phyloP scores from a whole-genome alignment of 169 alveolate species.

The Theileria orientalis region DNA sequence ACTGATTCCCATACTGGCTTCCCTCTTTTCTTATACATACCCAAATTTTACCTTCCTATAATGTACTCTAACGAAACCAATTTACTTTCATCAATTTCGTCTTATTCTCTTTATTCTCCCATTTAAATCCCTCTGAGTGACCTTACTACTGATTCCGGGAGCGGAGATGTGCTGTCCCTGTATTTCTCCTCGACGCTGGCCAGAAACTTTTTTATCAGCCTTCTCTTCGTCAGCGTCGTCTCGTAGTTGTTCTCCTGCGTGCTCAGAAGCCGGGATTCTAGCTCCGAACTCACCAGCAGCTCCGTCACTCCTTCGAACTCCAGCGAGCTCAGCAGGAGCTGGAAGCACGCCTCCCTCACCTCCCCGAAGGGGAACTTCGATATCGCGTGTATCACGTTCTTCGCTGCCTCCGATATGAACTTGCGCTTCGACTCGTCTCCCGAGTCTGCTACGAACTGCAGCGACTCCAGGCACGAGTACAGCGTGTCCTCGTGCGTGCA shows the following conservation, averaged over 20 bases:
- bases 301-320: background rate
- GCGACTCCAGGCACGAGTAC: constrained; percentile 3
- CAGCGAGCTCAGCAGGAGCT: constrained; percentile 12
- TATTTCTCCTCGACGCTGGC: background rate
- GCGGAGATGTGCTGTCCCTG: background rate
- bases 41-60: too few relatives aligned
- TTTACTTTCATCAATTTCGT: too few relatives aligned
- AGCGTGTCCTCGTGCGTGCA: constrained; percentile 28
- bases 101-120: background rate
- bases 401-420: constrained; percentile 5
- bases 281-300: constrained; percentile 13
- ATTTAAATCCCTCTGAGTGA: background rate
- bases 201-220: constrained; percentile 19
- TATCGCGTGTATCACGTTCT: constrained; percentile 3
- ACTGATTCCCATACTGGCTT: too few relatives aligned
- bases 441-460: background rate
- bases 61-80: too few relatives aligned
- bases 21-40: too few relatives aligned
- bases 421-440: background rate
- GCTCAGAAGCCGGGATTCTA: constrained; percentile 18
- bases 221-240: constrained; percentile 45
- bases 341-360: constrained; percentile 39
- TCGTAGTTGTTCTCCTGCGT: constrained; percentile 32
- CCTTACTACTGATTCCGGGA: background rate
- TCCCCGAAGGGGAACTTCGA: constrained; percentile 48